Percentiles rank a stretch among this genome's conserved stretches.
phyloP scores from a whole-genome alignment of 768 basidiomycete species.

The Agrocybe praecox region DNA sequence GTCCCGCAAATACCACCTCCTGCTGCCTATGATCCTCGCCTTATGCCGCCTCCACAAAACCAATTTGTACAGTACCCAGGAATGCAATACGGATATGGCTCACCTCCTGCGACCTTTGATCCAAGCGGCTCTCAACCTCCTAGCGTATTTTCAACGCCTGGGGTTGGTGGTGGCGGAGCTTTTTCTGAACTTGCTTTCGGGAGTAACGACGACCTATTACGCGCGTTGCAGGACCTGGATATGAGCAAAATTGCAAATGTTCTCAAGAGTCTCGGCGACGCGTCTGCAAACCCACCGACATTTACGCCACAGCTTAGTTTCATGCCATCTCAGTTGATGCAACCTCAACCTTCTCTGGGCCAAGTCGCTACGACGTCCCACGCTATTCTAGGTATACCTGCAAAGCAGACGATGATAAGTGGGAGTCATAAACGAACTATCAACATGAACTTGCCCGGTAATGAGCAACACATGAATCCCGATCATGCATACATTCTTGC shows the following conservation, averaged over 20 bases:
- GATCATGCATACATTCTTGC: constrained; percentile 72
- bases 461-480: constrained; percentile 43
- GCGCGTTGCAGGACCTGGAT: constrained; percentile 73
- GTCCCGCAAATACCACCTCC: constrained; percentile 29
- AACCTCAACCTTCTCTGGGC: constrained; percentile 33
- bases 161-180: constrained; percentile 16
- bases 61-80: constrained; percentile 31
- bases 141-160: constrained; percentile 16
- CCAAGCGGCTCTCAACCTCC: constrained; percentile 17
- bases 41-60: constrained; percentile 22
- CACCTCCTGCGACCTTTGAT: constrained; percentile 19
- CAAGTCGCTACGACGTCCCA: constrained; percentile 46
- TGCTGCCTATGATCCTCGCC: constrained; percentile 32
- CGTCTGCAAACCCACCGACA: constrained; percentile 39
- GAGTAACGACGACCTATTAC: constrained; percentile 75
- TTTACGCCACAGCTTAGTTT: constrained; percentile 22
- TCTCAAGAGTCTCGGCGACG: constrained; percentile 66
- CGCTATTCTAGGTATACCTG: constrained; percentile 41
- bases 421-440: constrained; percentile 38
- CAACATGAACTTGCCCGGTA: constrained; percentile 42
- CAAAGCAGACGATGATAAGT: constrained; percentile 25
- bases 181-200: constrained; percentile 44
- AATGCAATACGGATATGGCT: constrained; percentile 24
- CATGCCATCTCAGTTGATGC: constrained; percentile 20
- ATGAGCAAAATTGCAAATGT: constrained; percentile 69